Evolutionary conservation across 768 basidiomycete genomes (phyloP), one percentile per base, ranked within the genome.

Genomic region (Antrodiella citrinella): DNA sequence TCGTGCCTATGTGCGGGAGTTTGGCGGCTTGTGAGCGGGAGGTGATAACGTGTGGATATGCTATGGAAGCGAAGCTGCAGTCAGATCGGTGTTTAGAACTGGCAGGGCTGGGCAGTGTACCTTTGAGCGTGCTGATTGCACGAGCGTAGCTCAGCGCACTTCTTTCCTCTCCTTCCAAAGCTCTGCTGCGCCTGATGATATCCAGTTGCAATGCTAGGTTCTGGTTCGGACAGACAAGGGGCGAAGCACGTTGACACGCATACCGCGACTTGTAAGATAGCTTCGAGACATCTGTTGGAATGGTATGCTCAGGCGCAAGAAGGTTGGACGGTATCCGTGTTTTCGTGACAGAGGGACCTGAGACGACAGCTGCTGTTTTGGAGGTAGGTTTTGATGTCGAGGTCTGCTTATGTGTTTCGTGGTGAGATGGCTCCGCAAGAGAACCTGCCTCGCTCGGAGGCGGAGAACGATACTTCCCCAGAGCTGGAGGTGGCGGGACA

Each of bases 101-200:
- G 10, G 9, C 15, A 5, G 2, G 13, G 35, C 26, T 22, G 3
- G 35, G 21, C 9, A 38, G 45, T 45, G 5, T 19, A 60, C 62
- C 58, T 56, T 63, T 63, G 49, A 63, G 50, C 60, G 84, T 84
- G n/a, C 81, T 73, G 54, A 89, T 81, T 1, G 84, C 81, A 44
- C 86, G 73, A 26, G 80, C 72, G 55, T 91, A 92, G 53, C 80
- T 81, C 44, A 91, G 65, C 38, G 82, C 79, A 57, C 84, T 87
- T 23, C 78, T 69, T 19, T 74, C 71, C 46, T 86, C 75, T 11
- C 84, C 81, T 59, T 91, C 89, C 1, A 88, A 66, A 43, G 77
- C 70, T 42, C 89, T 72, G 21, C 73, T 69, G 26, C 69, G 73
- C 15, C 75, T 73, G 24, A 91, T 73, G 15, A 84, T 64, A 23